Evolutionary conservation across 2,329 filamentous ascomycete genomes (phyloP).

Genomic region (Penicillium sp.): DNA sequence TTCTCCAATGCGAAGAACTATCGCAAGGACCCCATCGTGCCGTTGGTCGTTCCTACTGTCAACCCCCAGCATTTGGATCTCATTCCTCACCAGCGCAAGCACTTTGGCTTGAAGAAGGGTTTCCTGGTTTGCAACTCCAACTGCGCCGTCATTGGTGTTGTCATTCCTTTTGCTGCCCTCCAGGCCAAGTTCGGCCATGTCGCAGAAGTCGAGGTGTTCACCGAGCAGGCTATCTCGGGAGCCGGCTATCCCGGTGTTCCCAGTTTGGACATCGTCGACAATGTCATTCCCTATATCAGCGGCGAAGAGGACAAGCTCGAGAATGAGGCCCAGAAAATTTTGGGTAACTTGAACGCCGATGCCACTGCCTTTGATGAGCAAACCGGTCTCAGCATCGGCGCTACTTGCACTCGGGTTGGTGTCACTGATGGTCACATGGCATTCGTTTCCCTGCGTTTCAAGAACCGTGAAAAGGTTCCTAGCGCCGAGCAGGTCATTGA

Average conservation of each 20-base stretch:
- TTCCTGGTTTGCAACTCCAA: conserved; percentile 98
- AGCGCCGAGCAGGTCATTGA: conserved; percentile 71
- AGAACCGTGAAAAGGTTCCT: conserved; percentile 66
- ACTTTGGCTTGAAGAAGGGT: conserved; percentile 72
- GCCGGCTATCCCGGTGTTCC: conserved; percentile 69
- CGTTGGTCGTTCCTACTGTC: conserved; percentile 91
- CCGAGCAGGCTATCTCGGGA: conserved; percentile 90
- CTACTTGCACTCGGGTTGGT: conserved; percentile 89
- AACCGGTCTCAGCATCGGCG: conserved; percentile 70
- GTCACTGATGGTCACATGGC: conserved; percentile 93
- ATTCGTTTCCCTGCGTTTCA: conserved; percentile 86
- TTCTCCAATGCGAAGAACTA: conserved; percentile 99
- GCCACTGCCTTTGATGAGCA: conserved; percentile 76
- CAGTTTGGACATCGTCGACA: conserved; percentile 94
- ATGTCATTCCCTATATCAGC: conserved; percentile 88
- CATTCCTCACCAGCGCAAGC: conserved; percentile 80
- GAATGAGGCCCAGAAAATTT: conserved; percentile 91
- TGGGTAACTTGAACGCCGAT: conserved; percentile 70
- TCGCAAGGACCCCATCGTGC: conserved; percentile 83
- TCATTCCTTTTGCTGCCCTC: conserved; percentile 89
- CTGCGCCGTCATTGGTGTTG: conserved; percentile 93
- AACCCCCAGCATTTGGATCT: conserved; percentile 84
- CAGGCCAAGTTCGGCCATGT: conserved; percentile 81
- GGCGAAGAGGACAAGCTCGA: conserved; percentile 97
- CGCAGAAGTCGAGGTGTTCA: conserved; percentile 77